Conservation (phyloP, 805 yeast genomes). For the Candida ficus region DNA sequence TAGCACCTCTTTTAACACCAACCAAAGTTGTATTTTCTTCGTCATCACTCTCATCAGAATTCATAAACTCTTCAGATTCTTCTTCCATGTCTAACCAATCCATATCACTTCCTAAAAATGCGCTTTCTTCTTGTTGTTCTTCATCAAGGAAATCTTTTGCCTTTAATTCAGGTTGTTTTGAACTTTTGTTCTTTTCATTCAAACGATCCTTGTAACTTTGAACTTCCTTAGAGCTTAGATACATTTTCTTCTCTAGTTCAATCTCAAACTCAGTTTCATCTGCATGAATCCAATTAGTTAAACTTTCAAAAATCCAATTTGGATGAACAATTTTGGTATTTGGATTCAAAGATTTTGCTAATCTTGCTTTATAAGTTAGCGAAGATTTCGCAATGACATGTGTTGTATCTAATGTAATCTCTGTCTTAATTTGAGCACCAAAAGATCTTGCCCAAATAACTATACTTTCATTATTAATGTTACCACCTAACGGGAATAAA, state of each 20-base stretch:
- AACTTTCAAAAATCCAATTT: conserved; percentile 87
- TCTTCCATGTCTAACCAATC: conserved; percentile 32
- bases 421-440: conserved; percentile 80
- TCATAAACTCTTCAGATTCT: conserved; percentile 49
- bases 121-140: conserved; percentile 36
- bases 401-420: conserved; percentile 68
- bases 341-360: conserved; percentile 60
- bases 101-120: conserved; percentile 28
- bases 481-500: conserved; percentile 77
- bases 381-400: conserved; percentile 83
- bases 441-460: conserved; percentile 90
- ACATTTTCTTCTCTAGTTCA: conserved; percentile 41
- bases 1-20: not conserved
- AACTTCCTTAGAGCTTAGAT: conserved; percentile 38
- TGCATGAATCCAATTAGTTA: conserved; percentile 70
- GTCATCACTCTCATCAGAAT: conserved; percentile 34
- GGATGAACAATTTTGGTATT: conserved; percentile 76
- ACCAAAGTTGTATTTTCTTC: not conserved
- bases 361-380: conserved; percentile 77
- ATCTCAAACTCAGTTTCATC: conserved; percentile 58
- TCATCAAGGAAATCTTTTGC: conserved; percentile 34
- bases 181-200: conserved; percentile 27
- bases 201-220: conserved; percentile 27
- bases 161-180: conserved; percentile 18
- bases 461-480: conserved; percentile 71